Conservation (phyloP, 1,284 basidiomycete species). For the Hemileia vastatrix region DNA sequence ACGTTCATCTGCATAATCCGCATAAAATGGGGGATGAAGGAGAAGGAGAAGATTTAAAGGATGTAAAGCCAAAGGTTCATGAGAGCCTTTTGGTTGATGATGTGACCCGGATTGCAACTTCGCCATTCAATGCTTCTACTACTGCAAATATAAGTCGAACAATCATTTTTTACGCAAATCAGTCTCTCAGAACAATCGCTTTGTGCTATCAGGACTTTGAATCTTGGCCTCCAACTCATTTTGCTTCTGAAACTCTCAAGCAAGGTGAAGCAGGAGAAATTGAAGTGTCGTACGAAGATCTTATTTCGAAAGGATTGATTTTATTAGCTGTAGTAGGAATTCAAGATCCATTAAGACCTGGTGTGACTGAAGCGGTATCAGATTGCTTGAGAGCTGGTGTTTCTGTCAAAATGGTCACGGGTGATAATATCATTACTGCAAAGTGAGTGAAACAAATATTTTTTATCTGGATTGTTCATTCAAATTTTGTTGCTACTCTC, state of each 20-base stretch:
- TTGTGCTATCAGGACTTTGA: conserved; percentile 27
- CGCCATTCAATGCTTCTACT: too few species aligned
- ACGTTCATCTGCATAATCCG: conserved; percentile 7
- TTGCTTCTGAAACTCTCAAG: conserved; percentile 5
- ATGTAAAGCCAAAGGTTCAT: conserved; percentile 17
- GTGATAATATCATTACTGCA: conserved; percentile 27
- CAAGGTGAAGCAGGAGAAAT: conserved; percentile 13
- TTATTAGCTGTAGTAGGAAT: conserved; percentile 27
- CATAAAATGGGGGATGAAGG: conserved; percentile 8
- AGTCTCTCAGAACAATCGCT: conserved; percentile 26
- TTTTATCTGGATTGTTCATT: not conserved
- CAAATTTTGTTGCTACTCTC: not conserved
- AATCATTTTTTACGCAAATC: conserved; percentile 25
- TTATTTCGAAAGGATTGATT: conserved; percentile 22
- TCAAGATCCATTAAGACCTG: conserved; percentile 26
- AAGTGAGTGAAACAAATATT: conserved; percentile 12
- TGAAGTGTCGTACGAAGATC: conserved; percentile 25
- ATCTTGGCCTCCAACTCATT: conserved; percentile 24
- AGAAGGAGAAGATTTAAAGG: conserved; percentile 5
- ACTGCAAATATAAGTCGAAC: conserved; percentile 19
- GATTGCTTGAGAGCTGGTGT: conserved; percentile 26
- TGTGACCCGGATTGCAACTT: too few species aligned
- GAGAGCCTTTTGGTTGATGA: too few species aligned
- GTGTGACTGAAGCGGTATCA: conserved; percentile 25
- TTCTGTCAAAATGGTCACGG: conserved; percentile 28